phyloP scores from a whole-genome alignment of 1,284 basidiomycete species.

The Mycena sp. region DNA sequence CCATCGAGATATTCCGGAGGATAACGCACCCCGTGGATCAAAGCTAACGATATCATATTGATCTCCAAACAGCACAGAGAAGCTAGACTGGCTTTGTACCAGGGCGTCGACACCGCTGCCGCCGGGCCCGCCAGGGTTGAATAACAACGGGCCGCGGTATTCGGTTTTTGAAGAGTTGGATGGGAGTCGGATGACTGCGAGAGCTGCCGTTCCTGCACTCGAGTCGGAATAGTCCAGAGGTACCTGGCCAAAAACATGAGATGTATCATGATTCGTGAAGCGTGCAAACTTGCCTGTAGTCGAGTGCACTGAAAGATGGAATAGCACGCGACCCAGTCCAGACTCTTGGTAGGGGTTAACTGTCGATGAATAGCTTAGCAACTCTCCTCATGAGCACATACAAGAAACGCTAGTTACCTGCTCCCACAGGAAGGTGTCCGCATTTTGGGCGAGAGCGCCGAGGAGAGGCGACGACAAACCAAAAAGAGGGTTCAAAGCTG shows the following conservation, averaged over 20 bases:
- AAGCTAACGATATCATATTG: conserved; percentile 62
- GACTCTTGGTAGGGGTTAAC: conserved; percentile 10
- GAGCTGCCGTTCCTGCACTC: conserved; percentile 41
- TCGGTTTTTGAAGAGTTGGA: conserved; percentile 29
- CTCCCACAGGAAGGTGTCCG: not conserved
- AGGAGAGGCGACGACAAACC: no score
- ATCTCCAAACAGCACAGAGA: conserved; percentile 51
- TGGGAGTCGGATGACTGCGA: conserved; percentile 48
- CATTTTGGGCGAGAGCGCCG: no score
- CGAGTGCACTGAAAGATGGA: conserved; percentile 13
- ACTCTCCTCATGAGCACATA: not conserved
- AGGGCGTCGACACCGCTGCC: conserved; percentile 53
- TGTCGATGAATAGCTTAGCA: not conserved
- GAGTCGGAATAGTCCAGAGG: conserved; percentile 49
- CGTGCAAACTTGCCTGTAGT: not conserved
- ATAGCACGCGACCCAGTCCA: conserved; percentile 17
- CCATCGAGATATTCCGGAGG: no score
- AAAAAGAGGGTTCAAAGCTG: no score
- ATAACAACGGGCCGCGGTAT: conserved; percentile 55
- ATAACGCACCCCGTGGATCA: conserved; percentile 50
- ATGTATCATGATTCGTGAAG: not conserved
- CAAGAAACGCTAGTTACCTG: not conserved
- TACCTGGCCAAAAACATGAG: conserved; percentile 38
- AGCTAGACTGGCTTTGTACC: conserved; percentile 33
- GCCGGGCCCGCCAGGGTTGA: conserved; percentile 65